Evolutionary conservation across 2,329 filamentous ascomycete genomes (phyloP), one percentile per base, ranked within the genome.

Genomic region (Emmonsiellopsis sp.): DNA sequence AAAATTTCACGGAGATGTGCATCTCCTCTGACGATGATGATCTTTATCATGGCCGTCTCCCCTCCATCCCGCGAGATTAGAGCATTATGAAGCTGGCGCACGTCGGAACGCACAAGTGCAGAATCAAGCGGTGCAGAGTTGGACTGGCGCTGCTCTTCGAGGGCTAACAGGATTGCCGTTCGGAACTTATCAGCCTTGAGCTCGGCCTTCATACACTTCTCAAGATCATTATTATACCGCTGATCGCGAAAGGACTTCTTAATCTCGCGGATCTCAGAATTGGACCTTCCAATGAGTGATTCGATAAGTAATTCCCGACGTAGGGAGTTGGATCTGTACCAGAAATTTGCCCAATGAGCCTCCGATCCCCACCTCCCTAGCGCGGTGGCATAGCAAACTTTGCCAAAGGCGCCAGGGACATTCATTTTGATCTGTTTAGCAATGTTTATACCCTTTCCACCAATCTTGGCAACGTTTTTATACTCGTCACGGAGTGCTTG

Each of bases 261-360:
- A 76, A 98, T 96, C 56, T 80, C 78, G 9, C 81, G 79, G 57
- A 97, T 88, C 65, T 97, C 93, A n/a, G 81, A 77, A 68, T 96
- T 96, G 31, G 84, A 83, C 5, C 91, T 83, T 0, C 93, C 93
- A 83, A 96, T 95, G 16, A 98, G 79, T 5, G 85, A 83, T 71
- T 98, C 93, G 62, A 97, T 96, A 51, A 98, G 80, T 37, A 98
- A 78, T 70, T 97, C 92, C 5, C 91, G 83, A 2, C 89, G 81
- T 7, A 85, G 88, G 63, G 85, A 87, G 69, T 92, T 87, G 38
- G 85, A 85, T 66, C 96, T 92, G 72, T 96, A 97, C 85, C 90
- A 97, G 70, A 89, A 95, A 69, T 96, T 97, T 55, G 92, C 90
- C 91, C 93, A 98, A 76, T 95, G 95, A 0, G 89, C 89, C 69